Evolutionary conservation across 2,329 filamentous ascomycete species (phyloP).

Genomic region (Trichophyton mentagrophytes): DNA sequence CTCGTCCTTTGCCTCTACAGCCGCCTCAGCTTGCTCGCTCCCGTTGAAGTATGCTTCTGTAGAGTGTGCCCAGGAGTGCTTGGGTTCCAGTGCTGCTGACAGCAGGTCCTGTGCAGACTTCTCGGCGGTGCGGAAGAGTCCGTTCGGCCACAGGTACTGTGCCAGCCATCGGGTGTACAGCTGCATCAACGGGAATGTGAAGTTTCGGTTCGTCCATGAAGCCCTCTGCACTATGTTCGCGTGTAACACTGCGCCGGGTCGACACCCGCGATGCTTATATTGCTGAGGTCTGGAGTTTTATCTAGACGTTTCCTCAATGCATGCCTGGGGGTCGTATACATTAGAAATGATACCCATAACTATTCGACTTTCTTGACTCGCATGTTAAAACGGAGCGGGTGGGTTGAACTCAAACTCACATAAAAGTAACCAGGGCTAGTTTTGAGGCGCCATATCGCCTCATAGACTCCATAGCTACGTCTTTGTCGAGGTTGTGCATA

Average conservation of each 20-base stretch:
- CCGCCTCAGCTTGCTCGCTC: not conserved
- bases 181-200: not conserved
- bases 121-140: not conserved
- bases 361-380: not conserved
- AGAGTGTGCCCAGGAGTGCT: not conserved
- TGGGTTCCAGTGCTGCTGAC: not conserved
- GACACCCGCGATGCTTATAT: not conserved
- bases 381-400: no score
- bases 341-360: not conserved
- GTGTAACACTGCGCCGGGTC: not conserved
- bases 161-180: not conserved
- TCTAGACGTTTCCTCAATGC: not conserved
- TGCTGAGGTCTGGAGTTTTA: not conserved
- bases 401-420: not conserved
- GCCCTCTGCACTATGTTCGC: not conserved
- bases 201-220: not conserved
- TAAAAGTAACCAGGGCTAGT: not conserved
- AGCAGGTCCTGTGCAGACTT: not conserved
- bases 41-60: not conserved
- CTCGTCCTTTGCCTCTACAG: not conserved
- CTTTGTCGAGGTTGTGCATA: not conserved
- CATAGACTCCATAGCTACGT: not conserved
- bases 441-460: slow-evolving; percentile 2
- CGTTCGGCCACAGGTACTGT: not conserved
- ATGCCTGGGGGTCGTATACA: not conserved